phyloP scores from a whole-genome alignment of 495 filamentous ascomycete genomes.

The Lophium mytilinum region DNA sequence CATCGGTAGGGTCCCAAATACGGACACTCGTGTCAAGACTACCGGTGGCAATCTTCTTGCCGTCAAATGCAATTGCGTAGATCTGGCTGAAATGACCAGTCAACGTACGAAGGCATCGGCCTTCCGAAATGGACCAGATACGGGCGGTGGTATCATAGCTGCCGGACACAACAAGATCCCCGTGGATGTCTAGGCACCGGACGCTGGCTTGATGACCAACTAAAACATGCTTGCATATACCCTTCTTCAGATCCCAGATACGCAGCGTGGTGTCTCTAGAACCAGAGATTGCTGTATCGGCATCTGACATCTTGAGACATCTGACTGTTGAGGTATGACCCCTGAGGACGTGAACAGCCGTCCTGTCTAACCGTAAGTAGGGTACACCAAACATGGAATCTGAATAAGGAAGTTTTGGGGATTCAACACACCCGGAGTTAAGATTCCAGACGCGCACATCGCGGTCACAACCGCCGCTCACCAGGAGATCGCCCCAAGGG shows the following conservation, averaged over 20 bases:
- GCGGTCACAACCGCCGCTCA: constrained; percentile 92
- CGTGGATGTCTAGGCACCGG: constrained; percentile 89
- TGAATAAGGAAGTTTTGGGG: not conserved
- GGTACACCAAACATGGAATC: too few relatives aligned
- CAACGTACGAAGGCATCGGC: constrained; percentile 78
- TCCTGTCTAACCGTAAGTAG: not conserved
- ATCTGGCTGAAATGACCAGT: constrained; percentile 98
- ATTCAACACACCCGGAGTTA: constrained; percentile 68
- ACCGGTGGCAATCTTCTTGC: constrained; percentile 85
- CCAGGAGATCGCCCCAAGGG: constrained; percentile 90
- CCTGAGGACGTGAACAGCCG: constrained; percentile 69
- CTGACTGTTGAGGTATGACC: constrained; percentile 95
- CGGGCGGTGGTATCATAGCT: constrained; percentile 96
- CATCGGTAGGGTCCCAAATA: constrained; percentile 90
- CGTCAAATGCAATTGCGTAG: constrained; percentile 96
- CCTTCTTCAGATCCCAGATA: constrained; percentile 87
- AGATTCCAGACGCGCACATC: constrained; percentile 98
- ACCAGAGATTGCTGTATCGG: constrained; percentile 87
- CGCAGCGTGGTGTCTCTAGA: constrained; percentile 90
- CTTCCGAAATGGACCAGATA: constrained; percentile 95
- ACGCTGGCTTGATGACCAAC: constrained; percentile 96
- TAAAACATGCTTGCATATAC: constrained; percentile 81
- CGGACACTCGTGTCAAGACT: constrained; percentile 94
- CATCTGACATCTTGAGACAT: constrained; percentile 95
- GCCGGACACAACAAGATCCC: constrained; percentile 89